These are phyloP conservation scores for Pythium phragmiticola DNA, from an alignment of 352 stramenopile genomes.

Conservation along the genomic window DNA sequence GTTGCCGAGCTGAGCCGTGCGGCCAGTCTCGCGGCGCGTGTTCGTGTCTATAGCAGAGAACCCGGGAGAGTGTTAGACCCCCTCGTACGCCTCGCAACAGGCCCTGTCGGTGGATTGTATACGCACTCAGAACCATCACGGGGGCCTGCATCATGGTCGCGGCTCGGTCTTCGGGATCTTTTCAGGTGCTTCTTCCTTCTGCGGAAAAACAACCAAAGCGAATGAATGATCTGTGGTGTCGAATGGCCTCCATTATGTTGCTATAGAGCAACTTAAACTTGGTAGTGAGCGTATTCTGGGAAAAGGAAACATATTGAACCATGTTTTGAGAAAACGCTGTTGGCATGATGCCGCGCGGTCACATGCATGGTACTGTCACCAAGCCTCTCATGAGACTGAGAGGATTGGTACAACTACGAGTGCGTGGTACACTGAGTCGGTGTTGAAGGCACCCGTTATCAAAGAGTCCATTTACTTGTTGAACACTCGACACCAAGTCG, in stretches of 20 bases:
- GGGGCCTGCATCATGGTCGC: slow-evolving; percentile 84
- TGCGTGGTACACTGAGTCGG: no score
- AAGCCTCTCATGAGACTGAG: no score
- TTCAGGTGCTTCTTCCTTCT: slow-evolving; percentile 1
- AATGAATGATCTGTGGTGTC: slow-evolving; percentile 18
- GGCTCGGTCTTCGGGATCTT: slow-evolving; percentile 2
- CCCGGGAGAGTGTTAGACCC: slow-evolving; percentile 3
- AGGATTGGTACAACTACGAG: no score
- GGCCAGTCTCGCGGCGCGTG: slow-evolving; percentile 97
- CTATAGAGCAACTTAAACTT: slow-evolving; percentile 1
- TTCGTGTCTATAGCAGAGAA: slow-evolving; percentile 86
- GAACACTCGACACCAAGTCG: no score
- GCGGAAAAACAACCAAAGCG: slow-evolving; percentile 1
- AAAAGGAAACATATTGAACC: no score
- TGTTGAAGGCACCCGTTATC: no score
- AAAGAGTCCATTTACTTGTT: no score
- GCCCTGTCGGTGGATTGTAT: not conserved
- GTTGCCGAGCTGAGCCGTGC: slow-evolving; percentile 98
- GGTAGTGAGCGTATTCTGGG: no score
- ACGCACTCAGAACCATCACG: slow-evolving; percentile 96
- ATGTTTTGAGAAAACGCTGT: no score
- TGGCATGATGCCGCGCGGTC: no score
- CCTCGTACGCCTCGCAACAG: not conserved
- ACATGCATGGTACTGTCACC: no score
- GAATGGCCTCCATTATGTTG: slow-evolving; percentile 17